A percentile compares a stretch with the other conserved stretches of the same genome.
Conservation (phyloP, 345 rosid species). For the Salix viminalis region DNA sequence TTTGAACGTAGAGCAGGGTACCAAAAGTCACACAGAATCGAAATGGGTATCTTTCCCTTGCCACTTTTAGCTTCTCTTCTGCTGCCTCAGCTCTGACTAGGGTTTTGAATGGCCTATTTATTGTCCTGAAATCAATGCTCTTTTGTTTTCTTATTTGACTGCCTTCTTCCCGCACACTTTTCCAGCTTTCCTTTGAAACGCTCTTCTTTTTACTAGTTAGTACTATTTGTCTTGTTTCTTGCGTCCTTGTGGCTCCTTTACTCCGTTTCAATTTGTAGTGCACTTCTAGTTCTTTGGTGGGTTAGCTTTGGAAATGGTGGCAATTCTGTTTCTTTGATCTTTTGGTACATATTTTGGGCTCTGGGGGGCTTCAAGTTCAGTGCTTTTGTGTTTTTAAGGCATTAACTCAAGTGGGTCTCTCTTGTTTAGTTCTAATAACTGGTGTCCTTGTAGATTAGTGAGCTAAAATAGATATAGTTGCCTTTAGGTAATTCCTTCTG, state of each 20-base stretch:
- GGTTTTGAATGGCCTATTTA: slow-evolving; percentile 52
- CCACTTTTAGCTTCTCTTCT: slow-evolving; percentile 40
- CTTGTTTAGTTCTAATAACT: slow-evolving; percentile 9
- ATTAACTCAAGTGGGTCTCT: slow-evolving; percentile 16
- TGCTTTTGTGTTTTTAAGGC: slow-evolving; percentile 17
- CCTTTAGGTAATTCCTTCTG: background rate
- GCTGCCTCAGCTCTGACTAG: slow-evolving; percentile 53
- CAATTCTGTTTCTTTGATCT: slow-evolving; percentile 22
- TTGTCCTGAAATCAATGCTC: slow-evolving; percentile 64
- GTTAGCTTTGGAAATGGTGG: slow-evolving; percentile 33
- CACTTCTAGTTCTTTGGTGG: slow-evolving; percentile 23
- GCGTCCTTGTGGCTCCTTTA: slow-evolving; percentile 23
- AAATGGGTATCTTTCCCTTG: slow-evolving; percentile 70
- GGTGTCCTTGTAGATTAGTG: background rate
- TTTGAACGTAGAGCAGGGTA: slow-evolving; percentile 37
- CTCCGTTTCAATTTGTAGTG: slow-evolving; percentile 22
- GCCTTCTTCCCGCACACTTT: slow-evolving; percentile 30
- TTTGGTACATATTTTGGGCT: slow-evolving; percentile 14
- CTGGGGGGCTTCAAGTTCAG: slow-evolving; percentile 14
- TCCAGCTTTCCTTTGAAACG: slow-evolving; percentile 27
- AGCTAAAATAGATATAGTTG: background rate
- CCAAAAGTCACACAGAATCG: slow-evolving; percentile 71
- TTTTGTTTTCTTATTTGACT: slow-evolving; percentile 50
- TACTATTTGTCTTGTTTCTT: slow-evolving; percentile 17
- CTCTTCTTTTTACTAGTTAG: slow-evolving; percentile 12